Evolutionary conservation across 176 grass and related monocot species (phyloP), one percentile per base, ranked within the genome.

Genomic region (Carex scoparia): DNA sequence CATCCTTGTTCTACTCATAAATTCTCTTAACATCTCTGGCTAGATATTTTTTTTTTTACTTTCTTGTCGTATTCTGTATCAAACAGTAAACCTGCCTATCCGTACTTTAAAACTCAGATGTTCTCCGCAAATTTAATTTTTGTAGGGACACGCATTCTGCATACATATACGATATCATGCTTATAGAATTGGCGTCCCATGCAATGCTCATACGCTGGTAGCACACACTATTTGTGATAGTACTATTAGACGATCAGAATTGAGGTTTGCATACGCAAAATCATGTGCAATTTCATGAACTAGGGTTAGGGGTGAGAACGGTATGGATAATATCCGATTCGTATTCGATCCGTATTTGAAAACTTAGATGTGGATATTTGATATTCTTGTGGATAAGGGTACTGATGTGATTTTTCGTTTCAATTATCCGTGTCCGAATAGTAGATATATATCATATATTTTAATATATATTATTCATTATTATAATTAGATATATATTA

Each of bases 211-310:
- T 10, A 38, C 13, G 37, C 46, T 54, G 4, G 46, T 76, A 4
- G 42, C 42, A 8, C 44, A 55, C 19, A 53, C 10, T 4, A 38
- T 71, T n/a, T 71, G 68, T 72, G 40, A 72, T 18, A 40, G 10
- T 55, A 40, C 38, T 40, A 40, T 4, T 40, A 78, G 48, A 78
- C 10, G 2, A 78, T 56, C 74, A 78, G 74, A 78, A 31, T 30
- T 51, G 19, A 76, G 53, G 48, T 30, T 76, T 10, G 46, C 46
- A 76, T 30, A 57, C 49, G 5, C 12, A 33, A 49, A 57, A 57
- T 51, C 74, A 78, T 56, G 74, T 77, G 9, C 28, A 55, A 57
- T 78, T 32, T 78, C 74, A 78, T 78, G 51, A 78, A 57, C 27
- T 15, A 78, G 56, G 51, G 27, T 8, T 23, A 23, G 23, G 23